These are phyloP conservation scores for Solanum ossicruentum DNA, from an alignment of 257 asterid species.

Conservation along the genomic window DNA sequence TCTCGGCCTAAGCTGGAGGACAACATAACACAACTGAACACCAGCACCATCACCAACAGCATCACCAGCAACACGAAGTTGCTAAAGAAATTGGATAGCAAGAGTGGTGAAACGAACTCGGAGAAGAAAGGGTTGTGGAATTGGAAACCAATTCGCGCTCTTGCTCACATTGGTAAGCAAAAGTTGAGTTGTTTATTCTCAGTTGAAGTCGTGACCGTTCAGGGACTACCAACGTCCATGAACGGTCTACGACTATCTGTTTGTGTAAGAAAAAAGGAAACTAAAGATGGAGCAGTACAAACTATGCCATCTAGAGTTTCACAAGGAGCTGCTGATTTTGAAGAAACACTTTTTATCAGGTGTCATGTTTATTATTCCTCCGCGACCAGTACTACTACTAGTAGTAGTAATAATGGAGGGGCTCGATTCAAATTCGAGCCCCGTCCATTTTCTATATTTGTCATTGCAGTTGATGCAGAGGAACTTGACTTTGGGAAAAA, in stretches of 20 bases:
- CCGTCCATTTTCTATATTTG: constrained; percentile 66
- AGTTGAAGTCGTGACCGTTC: constrained; percentile 61
- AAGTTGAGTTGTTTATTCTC: constrained; percentile 82
- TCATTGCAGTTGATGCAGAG: constrained; percentile 65
- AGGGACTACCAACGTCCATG: constrained; percentile 70
- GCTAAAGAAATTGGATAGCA: constrained; percentile 20
- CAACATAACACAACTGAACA: constrained; percentile 1
- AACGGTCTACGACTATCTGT: constrained; percentile 78
- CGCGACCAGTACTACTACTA: neutral
- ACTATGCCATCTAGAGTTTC: constrained; percentile 89
- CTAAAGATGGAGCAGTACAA: constrained; percentile 59
- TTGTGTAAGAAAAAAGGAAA: constrained; percentile 73
- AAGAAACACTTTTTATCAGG: constrained; percentile 72
- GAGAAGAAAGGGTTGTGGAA: constrained; percentile 71
- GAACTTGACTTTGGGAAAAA: constrained; percentile 67
- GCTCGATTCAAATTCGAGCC: constrained; percentile 52
- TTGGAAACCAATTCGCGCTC: constrained; percentile 87
- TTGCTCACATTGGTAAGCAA: constrained; percentile 70
- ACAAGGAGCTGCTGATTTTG: constrained; percentile 80
- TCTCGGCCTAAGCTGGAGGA: constrained; percentile 31
- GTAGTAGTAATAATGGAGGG: constrained; percentile 7
- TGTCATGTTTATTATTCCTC: constrained; percentile 74
- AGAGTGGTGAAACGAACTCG: neutral
- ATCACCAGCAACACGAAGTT: neutral
- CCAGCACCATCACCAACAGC: neutral